Evolutionary conservation across 2,329 filamentous ascomycete species (phyloP).

Genomic region (Colletotrichum acutatum): DNA sequence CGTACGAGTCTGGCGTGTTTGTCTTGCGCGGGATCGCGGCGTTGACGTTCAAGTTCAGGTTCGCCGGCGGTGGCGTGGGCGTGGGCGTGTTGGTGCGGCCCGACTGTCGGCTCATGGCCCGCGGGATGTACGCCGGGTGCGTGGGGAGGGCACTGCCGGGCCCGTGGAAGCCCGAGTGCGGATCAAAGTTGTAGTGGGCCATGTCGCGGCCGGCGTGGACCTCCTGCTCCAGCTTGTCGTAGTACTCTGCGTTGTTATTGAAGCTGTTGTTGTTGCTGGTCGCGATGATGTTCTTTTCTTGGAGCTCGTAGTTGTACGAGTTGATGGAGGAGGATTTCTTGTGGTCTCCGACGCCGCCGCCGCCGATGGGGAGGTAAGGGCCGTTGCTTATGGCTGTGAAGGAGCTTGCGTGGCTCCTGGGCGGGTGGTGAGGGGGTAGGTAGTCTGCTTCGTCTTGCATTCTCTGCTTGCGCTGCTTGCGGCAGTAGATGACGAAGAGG

Average conservation of each 20-base stretch:
- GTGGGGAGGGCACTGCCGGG: slow-evolving; percentile 52
- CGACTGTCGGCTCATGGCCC: slow-evolving; percentile 44
- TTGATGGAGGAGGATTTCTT: slow-evolving; percentile 41
- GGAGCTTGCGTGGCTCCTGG: slow-evolving; percentile 31
- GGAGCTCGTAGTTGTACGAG: slow-evolving; percentile 37
- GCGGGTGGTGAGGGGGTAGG: slow-evolving; percentile 19
- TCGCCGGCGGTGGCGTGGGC: slow-evolving; percentile 18
- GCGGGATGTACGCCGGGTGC: slow-evolving; percentile 61
- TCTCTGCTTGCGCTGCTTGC: slow-evolving; percentile 50
- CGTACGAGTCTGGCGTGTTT: slow-evolving; percentile 46
- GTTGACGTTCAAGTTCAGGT: too few relatives aligned
- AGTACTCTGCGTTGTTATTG: slow-evolving; percentile 51
- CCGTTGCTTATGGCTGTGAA: slow-evolving; percentile 36
- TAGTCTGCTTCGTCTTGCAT: slow-evolving; percentile 40
- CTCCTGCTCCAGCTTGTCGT: slow-evolving; percentile 50
- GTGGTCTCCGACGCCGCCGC: slow-evolving; percentile 32
- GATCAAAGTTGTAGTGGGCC: slow-evolving; percentile 43
- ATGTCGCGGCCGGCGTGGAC: slow-evolving; percentile 27
- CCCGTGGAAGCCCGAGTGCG: slow-evolving; percentile 37
- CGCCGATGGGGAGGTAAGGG: slow-evolving; percentile 36
- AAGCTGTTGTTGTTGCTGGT: slow-evolving; percentile 41
- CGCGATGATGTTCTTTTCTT: slow-evolving; percentile 27
- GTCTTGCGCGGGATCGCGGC: slow-evolving; percentile 21
- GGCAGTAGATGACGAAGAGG: slow-evolving; percentile 61
- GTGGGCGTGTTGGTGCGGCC: slow-evolving; percentile 26